Evolutionary conservation across 805 yeast genomes (phyloP).

Genomic region (Pichia exigua): DNA sequence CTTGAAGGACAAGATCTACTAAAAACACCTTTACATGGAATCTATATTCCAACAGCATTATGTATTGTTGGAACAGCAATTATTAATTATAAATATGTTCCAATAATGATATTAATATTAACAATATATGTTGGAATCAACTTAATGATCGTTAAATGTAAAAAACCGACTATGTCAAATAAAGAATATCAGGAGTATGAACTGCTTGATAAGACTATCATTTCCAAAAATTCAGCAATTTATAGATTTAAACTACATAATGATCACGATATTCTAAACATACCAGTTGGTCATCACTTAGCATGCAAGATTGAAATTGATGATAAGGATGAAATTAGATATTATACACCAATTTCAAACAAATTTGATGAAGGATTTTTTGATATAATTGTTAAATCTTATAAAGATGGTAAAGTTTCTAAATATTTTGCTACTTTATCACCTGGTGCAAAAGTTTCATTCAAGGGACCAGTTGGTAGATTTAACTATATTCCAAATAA

Average conservation of each 20-base stretch:
- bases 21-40: conserved; percentile 68
- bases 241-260: conserved; percentile 62
- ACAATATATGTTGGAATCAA: conserved; percentile 32
- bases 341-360: conserved; percentile 71
- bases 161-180: conserved; percentile 35
- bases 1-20: conserved; percentile 37
- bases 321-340: conserved; percentile 50
- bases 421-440: conserved; percentile 54
- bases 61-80: conserved; percentile 53
- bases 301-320: conserved; percentile 44
- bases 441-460: conserved; percentile 59
- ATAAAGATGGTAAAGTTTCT: conserved; percentile 63
- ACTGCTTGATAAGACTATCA: conserved; percentile 63
- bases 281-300: conserved; percentile 72
- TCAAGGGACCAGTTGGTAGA: conserved; percentile 76
- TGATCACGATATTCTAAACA: conserved; percentile 51
- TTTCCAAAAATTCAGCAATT: conserved; percentile 64
- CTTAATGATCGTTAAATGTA: conserved; percentile 29
- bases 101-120: conserved; percentile 34
- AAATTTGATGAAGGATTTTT: conserved; percentile 64
- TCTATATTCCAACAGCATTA: conserved; percentile 60
- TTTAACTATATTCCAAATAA: conserved; percentile 51
- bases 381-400: conserved; percentile 71
- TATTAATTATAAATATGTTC: conserved; percentile 43
- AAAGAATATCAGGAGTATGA: conserved; percentile 60